Conservation (phyloP, 2,329 filamentous ascomycete genomes). For the Macrophomina pseudophaseolina region DNA sequence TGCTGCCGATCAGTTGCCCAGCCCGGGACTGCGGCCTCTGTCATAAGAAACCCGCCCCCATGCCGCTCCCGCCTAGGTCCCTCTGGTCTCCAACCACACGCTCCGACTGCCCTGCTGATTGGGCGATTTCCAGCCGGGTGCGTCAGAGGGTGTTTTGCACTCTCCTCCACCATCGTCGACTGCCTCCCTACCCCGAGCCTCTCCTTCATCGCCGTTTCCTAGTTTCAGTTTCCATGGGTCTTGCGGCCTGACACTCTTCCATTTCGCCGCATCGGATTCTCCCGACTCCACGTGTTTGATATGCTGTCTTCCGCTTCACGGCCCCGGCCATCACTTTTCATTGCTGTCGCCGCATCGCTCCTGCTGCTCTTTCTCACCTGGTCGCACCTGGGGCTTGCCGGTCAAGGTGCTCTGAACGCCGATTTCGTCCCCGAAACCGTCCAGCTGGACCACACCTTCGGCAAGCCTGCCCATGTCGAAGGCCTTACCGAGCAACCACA, state of each 20-base stretch:
- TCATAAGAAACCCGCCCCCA: constrained; percentile 5
- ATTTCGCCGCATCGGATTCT: neutral
- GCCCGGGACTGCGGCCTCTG: neutral
- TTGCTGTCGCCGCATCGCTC: constrained; percentile 24
- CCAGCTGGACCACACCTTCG: constrained; percentile 24
- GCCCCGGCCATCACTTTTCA: constrained; percentile 21
- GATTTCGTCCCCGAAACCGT: constrained; percentile 25
- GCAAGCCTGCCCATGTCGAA: constrained; percentile 11
- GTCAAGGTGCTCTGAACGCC: constrained; percentile 15
- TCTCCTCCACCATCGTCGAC: neutral
- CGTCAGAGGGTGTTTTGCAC: constrained; percentile 7
- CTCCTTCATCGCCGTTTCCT: constrained; percentile 1
- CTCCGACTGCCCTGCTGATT: neutral
- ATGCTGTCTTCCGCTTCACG: constrained; percentile 22
- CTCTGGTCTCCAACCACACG: neutral
- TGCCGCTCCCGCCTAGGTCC: neutral
- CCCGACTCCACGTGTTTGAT: neutral
- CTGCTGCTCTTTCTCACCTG: constrained; percentile 19
- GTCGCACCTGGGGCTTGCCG: constrained; percentile 17
- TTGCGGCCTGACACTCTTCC: neutral
- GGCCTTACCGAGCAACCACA: constrained; percentile 9
- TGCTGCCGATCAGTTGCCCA: constrained; percentile 8
- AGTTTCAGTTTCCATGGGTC: constrained; percentile 12
- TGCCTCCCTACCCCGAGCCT: neutral
- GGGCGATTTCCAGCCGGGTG: neutral